Conservation (phyloP, 2,329 filamentous ascomycete species). For the Colletotrichum nymphaeae region DNA sequence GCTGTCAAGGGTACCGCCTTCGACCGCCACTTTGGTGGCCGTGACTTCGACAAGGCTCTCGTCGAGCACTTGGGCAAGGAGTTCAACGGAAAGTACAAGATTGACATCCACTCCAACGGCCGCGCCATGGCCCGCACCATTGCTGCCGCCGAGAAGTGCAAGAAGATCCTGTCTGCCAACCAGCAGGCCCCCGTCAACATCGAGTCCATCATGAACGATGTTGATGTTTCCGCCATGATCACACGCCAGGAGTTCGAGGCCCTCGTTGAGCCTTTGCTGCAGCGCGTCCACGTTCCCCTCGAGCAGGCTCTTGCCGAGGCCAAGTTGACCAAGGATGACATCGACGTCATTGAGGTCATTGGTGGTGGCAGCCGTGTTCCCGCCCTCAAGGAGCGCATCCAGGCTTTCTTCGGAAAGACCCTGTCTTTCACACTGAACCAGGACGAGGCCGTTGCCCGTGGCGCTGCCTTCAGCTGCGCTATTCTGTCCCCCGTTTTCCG, state of each 20-base stretch:
- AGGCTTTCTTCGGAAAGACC: slow-evolving; percentile 90
- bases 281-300: slow-evolving; percentile 77
- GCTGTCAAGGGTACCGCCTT: slow-evolving; percentile 92
- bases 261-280: slow-evolving; percentile 86
- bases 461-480: slow-evolving; percentile 96
- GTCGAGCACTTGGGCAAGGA: slow-evolving; percentile 95
- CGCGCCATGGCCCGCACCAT: slow-evolving; percentile 91
- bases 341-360: slow-evolving; percentile 92
- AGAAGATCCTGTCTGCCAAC: slow-evolving; percentile 98
- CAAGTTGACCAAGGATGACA: slow-evolving; percentile 90
- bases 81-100: slow-evolving; percentile 98
- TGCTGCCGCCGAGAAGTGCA: slow-evolving; percentile 93
- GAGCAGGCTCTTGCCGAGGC: slow-evolving; percentile 96
- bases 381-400: slow-evolving; percentile 88
- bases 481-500: slow-evolving; percentile 98
- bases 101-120: slow-evolving; percentile 90
- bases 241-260: slow-evolving; percentile 95
- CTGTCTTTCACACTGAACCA: slow-evolving; percentile 98
- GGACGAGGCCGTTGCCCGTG: slow-evolving; percentile 95
- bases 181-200: slow-evolving; percentile 93
- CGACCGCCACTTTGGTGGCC: slow-evolving; percentile 96
- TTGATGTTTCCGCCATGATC: slow-evolving; percentile 89
- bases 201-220: slow-evolving; percentile 98
- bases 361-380: slow-evolving; percentile 96
- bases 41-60: slow-evolving; percentile 95